Percentiles rank a stretch among this genome's conserved stretches.
phyloP scores from a whole-genome alignment of 129 eudicot genomes.

The Rutidosis leptorrhynchoides region DNA sequence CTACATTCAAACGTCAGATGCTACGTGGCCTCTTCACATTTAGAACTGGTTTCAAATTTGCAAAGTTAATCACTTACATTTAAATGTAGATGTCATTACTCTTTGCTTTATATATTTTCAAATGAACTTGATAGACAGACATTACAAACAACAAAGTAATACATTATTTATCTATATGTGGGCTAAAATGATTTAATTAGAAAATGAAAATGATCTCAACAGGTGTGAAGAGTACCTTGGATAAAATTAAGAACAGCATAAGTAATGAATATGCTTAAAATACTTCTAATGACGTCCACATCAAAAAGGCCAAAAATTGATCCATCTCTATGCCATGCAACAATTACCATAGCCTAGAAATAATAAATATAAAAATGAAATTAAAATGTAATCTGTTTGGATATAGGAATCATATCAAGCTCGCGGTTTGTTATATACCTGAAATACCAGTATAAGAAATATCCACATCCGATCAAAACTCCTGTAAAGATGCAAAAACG shows the following conservation, averaged over 20 bases:
- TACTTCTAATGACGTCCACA: conserved; percentile 52
- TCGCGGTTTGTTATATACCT: conserved; percentile 45
- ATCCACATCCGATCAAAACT: conserved; percentile 98
- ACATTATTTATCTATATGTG: not conserved
- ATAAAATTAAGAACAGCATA: conserved; percentile 75
- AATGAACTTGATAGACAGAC: too few relatives aligned
- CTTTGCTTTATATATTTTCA: too few relatives aligned
- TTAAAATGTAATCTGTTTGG: not conserved
- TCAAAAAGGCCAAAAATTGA: conserved; percentile 52
- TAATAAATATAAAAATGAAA: conserved; percentile 11
- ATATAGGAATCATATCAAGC: conserved; percentile 16
- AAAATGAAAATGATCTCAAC: not conserved
- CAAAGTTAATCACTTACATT: too few relatives aligned
- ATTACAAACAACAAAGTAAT: too few relatives aligned
- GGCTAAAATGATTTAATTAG: conserved; percentile 5
- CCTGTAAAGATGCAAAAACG: conserved; percentile 87
- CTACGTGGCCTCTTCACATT: not conserved
- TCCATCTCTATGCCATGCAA: conserved; percentile 83
- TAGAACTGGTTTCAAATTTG: too few relatives aligned
- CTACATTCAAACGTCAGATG: conserved; percentile 5
- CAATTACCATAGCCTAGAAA: conserved; percentile 86
- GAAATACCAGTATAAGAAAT: conserved; percentile 81
- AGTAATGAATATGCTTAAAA: conserved; percentile 88
- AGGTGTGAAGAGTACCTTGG: conserved; percentile 53
- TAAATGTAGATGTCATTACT: too few relatives aligned